Evolutionary conservation across 2,329 filamentous ascomycete genomes (phyloP).

Genomic region (Talaromyces atroroseus): DNA sequence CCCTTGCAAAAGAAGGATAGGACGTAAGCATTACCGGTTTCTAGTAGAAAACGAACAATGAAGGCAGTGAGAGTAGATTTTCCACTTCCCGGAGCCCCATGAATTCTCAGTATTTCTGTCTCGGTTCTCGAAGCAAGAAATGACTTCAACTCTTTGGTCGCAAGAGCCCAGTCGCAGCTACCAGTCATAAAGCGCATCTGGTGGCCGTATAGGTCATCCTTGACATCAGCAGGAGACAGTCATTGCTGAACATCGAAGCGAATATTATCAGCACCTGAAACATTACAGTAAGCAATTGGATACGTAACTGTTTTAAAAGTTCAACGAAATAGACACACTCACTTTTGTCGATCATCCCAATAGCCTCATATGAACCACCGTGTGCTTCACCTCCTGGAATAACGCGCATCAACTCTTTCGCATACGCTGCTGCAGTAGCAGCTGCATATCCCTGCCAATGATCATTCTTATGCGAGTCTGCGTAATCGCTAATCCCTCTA

Average conservation of each 20-base stretch:
- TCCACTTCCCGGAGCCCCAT: constrained; percentile 1
- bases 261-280: not conserved
- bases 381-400: constrained; percentile 5
- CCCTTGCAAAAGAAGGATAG: constrained; percentile 3
- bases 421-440: constrained; percentile 23
- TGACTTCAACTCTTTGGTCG: not conserved
- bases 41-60: not conserved
- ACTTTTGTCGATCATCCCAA: not conserved
- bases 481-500: constrained; percentile 19
- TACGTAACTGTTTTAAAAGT: not conserved
- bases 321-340: not conserved
- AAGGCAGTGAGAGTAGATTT: constrained; percentile 6
- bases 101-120: not conserved
- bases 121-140: not conserved
- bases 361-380: not conserved
- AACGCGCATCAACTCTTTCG: constrained; percentile 16
- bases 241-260: not conserved
- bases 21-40: not conserved
- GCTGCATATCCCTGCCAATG: constrained; percentile 31
- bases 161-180: constrained; percentile 3
- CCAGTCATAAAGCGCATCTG: not conserved
- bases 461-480: constrained; percentile 21
- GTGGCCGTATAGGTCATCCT: constrained; percentile 3
- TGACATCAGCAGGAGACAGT: not conserved
- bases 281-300: not conserved